A percentile compares a stretch with the other conserved stretches of the same genome.
Evolutionary conservation across 1,284 basidiomycete species (phyloP).

Genomic region (Leccinum fuscescens): DNA sequence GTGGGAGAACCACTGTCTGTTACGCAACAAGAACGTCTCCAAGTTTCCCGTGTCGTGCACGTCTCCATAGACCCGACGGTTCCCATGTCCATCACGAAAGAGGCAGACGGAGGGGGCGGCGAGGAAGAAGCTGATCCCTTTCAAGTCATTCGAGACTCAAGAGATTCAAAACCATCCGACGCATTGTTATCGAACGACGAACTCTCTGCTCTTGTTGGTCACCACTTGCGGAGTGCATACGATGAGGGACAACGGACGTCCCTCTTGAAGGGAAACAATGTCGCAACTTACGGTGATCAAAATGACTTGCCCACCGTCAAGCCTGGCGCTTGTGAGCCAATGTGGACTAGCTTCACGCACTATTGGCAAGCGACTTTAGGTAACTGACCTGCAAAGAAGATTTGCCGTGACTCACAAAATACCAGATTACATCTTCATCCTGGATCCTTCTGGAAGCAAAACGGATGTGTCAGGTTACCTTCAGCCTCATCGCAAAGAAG

Average conservation of each 20-base stretch:
- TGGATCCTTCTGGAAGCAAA: slow-evolving; percentile 43
- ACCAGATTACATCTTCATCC: slow-evolving; percentile 83
- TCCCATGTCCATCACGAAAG: slow-evolving; percentile 29
- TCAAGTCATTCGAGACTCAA: slow-evolving; percentile 74
- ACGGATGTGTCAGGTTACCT: slow-evolving; percentile 61
- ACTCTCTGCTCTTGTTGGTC: slow-evolving; percentile 52
- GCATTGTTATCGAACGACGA: slow-evolving; percentile 70
- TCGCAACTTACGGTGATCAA: slow-evolving; percentile 51
- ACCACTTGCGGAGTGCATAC: slow-evolving; percentile 55
- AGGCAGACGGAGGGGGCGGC: slow-evolving; percentile 45
- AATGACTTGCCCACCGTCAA: slow-evolving; percentile 39
- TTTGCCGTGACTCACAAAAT: slow-evolving; percentile 8
- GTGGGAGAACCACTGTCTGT: slow-evolving; percentile 56
- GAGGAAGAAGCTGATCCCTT: slow-evolving; percentile 60
- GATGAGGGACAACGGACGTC: slow-evolving; percentile 48
- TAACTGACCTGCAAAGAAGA: slow-evolving; percentile 31
- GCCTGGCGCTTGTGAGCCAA: slow-evolving; percentile 66
- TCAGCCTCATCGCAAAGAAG: slow-evolving; percentile 58
- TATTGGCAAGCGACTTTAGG: slow-evolving; percentile 82
- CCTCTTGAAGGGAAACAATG: slow-evolving; percentile 16
- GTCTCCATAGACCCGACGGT: slow-evolving; percentile 68
- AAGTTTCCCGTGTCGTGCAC: slow-evolving; percentile 79
- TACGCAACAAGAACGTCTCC: slow-evolving; percentile 54
- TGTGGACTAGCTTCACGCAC: slow-evolving; percentile 79
- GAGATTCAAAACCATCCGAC: slow-evolving; percentile 59